phyloP scores from a whole-genome alignment of 2,329 filamentous ascomycete species.

The Colletotrichum graminicola region DNA sequence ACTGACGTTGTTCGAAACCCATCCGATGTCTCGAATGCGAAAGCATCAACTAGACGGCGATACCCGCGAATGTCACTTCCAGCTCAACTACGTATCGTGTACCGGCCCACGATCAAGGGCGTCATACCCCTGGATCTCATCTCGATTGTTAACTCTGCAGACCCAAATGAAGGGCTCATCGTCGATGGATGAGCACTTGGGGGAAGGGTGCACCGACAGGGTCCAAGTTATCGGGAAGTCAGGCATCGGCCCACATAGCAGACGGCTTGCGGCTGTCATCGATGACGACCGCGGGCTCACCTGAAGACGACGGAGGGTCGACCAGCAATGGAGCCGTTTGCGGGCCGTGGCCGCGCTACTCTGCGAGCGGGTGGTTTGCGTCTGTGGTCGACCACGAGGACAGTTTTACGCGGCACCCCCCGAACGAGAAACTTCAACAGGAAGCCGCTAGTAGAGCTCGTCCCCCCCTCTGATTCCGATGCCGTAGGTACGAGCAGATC shows the following conservation, averaged over 20 bases:
- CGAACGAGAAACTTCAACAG: neutral
- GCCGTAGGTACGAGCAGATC: constrained; percentile 18
- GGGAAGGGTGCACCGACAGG: neutral
- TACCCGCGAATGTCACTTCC: neutral
- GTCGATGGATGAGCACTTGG: neutral
- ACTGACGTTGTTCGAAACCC: neutral
- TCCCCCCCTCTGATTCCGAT: constrained; percentile 6
- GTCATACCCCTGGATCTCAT: neutral
- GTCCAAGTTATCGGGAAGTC: neutral
- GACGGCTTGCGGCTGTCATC: constrained; percentile 19
- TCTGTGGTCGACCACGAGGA: constrained; percentile 11
- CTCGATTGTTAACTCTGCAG: neutral
- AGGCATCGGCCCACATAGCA: neutral
- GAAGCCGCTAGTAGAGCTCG: constrained; percentile 16
- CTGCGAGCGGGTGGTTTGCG: neutral
- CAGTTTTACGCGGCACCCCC: neutral
- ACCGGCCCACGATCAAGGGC: neutral
- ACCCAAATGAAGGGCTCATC: neutral
- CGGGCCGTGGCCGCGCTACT: constrained; percentile 20
- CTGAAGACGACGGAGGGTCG: constrained; percentile 16
- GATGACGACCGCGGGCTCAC: constrained; percentile 28
- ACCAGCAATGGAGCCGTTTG: constrained; percentile 29
- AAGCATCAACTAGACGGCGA: neutral
- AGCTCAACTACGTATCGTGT: neutral
- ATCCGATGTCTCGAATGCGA: neutral